Evolutionary conservation across 148 eudicot species (phyloP), one percentile per base, ranked within the genome.

Genomic region (Spergularia bocconei): DNA sequence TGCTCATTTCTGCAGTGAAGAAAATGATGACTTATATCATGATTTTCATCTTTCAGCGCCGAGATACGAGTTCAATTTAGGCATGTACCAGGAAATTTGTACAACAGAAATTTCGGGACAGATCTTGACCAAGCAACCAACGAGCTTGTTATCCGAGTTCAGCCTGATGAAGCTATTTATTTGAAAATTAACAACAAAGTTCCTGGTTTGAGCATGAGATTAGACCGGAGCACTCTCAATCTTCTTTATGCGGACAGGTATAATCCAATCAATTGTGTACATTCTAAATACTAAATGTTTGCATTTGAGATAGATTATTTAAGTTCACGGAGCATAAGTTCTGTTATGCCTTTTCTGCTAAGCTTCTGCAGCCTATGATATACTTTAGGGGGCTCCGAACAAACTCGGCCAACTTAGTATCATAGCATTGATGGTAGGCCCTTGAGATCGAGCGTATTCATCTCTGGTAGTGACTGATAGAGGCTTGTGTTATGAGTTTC

Each of bases 231-330:
- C 76, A 92, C 87, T 70, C 96, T 95, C 63, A 95, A 89, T 85
- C 97, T 95, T 81, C 91, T 85, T 67, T 95, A 95, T 73, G 89
- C 97, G 66, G 91, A 88, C 80, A 92, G 98, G 98, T 95, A 90
- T 25, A 44, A 19, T 29, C 36, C 16, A n/a, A 58, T 13, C 8
- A 33, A 19, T 51, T 29, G 36, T 69, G 25, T 48, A 48, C 9
- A 67, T 20, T 21, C 20, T 50, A 33, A 50, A 19, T 51, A 25
- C 19, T 58, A 19, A 58, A 58, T 11, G 11, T n/a, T 58, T 58
- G 62, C 48, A 44, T 6, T 44, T 44, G 48, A 44, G 48, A 44
- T 44, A 44, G 48, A 5, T 44, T 6, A 11, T 19, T 0, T 16
- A 63, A 63, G 10, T 62, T 62, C 6, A 39, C 66, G 29, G 41